A percentile compares a stretch with the other conserved stretches of the same genome.
phyloP scores from a whole-genome alignment of 2,329 filamentous ascomycete species.

The Fusarium graminum region DNA sequence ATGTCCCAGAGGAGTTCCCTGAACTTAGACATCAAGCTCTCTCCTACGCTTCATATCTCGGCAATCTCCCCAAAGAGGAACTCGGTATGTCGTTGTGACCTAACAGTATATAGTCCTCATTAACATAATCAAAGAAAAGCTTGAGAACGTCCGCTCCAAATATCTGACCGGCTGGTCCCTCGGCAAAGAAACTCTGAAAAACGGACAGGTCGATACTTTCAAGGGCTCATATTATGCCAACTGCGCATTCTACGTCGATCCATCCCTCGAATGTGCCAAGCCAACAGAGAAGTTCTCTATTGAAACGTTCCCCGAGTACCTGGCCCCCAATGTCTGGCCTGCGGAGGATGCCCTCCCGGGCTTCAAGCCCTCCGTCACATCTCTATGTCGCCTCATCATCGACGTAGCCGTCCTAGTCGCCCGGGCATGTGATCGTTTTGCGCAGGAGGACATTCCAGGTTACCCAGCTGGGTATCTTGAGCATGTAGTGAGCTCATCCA shows the following conservation, averaged over 20 bases:
- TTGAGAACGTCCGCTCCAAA: slow-evolving; percentile 71
- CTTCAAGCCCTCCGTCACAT: slow-evolving; percentile 79
- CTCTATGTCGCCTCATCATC: slow-evolving; percentile 86
- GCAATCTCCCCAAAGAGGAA: slow-evolving; percentile 78
- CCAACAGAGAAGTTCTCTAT: slow-evolving; percentile 70
- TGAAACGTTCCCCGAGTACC: slow-evolving; percentile 85
- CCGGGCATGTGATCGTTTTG: slow-evolving; percentile 88
- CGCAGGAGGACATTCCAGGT: slow-evolving; percentile 78
- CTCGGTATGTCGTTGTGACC: slow-evolving; percentile 67
- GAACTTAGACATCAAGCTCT: slow-evolving; percentile 80
- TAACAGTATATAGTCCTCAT: not conserved
- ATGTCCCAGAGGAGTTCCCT: slow-evolving; percentile 79
- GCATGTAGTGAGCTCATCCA: slow-evolving; percentile 85
- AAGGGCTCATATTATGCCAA: slow-evolving; percentile 90
- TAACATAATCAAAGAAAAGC: slow-evolving; percentile 58
- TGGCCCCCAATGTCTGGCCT: slow-evolving; percentile 92
- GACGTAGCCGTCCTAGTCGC: slow-evolving; percentile 91
- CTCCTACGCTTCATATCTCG: slow-evolving; percentile 90
- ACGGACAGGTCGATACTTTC: slow-evolving; percentile 81
- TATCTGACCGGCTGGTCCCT: slow-evolving; percentile 82
- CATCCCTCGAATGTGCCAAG: slow-evolving; percentile 69
- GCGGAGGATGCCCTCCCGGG: slow-evolving; percentile 75
- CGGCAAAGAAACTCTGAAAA: slow-evolving; percentile 84
- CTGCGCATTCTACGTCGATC: slow-evolving; percentile 80
- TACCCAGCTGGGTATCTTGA: slow-evolving; percentile 87